These are phyloP conservation scores for Angomonas deanei DNA, from an alignment of 208 protist species.

Conservation along the genomic window DNA sequence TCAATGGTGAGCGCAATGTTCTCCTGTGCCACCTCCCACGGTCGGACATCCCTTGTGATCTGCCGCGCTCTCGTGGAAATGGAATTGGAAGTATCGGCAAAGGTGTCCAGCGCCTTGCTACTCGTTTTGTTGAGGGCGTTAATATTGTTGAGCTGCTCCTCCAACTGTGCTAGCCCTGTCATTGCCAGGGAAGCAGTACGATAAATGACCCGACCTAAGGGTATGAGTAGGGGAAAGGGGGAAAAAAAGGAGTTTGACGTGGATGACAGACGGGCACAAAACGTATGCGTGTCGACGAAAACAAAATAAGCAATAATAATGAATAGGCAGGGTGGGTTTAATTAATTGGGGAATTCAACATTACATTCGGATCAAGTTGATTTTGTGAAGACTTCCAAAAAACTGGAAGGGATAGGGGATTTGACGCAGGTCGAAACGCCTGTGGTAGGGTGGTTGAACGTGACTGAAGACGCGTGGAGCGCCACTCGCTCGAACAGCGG, in stretches of 20 bases:
- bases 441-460: conserved; percentile 57
- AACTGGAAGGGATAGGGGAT: background rate
- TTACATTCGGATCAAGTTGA: background rate
- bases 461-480: conserved; percentile 55
- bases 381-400: background rate
- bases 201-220: background rate
- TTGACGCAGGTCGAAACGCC: conserved; percentile 9
- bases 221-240: background rate
- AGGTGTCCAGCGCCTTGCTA: conserved; percentile 67
- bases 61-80: conserved; percentile 55
- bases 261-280: no score
- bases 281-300: no score
- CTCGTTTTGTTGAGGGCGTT: conserved; percentile 61
- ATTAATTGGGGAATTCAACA: background rate
- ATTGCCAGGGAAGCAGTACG: no score
- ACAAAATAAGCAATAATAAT: no score
- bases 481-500: conserved; percentile 60
- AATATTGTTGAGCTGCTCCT: conserved; percentile 67
- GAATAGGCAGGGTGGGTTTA: background rate
- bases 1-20: conserved; percentile 83
- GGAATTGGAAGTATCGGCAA: conserved; percentile 74
- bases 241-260: conserved; percentile 12
- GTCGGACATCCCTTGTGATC: conserved; percentile 71
- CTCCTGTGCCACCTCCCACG: conserved; percentile 83
- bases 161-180: conserved; percentile 41